Conservation (phyloP, 371 early-diverging fungal species). For the Mucor velutinosus region DNA sequence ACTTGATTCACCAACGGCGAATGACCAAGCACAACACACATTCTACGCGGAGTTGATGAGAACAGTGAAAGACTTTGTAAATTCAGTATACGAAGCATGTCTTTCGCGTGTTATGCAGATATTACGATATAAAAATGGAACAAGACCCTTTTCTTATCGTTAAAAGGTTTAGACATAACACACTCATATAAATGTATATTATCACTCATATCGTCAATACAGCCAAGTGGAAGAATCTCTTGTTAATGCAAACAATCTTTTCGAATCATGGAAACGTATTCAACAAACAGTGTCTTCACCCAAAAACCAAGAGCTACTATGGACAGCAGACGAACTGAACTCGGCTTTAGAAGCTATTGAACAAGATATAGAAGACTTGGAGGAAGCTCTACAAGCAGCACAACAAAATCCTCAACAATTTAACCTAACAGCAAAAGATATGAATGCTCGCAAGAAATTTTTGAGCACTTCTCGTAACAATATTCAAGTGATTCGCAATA, state of each 20-base stretch:
- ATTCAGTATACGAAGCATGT: neutral
- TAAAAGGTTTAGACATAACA: slow-evolving; percentile 14
- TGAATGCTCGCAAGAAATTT: slow-evolving; percentile 51
- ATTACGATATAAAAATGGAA: slow-evolving; percentile 41
- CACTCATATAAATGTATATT: neutral
- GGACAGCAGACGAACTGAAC: slow-evolving; percentile 63
- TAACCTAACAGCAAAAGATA: slow-evolving; percentile 46
- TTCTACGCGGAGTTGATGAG: neutral
- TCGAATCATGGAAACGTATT: slow-evolving; percentile 64
- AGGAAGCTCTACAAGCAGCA: slow-evolving; percentile 58
- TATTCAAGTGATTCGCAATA: slow-evolving; percentile 42
- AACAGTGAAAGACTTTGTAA: neutral
- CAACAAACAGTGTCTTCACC: slow-evolving; percentile 65
- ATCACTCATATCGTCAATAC: neutral
- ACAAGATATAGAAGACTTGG: slow-evolving; percentile 63
- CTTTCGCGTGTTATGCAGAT: slow-evolving; percentile 2
- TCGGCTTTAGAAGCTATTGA: slow-evolving; percentile 50
- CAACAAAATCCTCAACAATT: slow-evolving; percentile 56
- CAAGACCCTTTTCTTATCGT: slow-evolving; percentile 26
- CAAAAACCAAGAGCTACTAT: slow-evolving; percentile 61
- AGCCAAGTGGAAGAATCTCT: slow-evolving; percentile 62
- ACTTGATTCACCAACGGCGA: too few species aligned
- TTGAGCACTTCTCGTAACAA: slow-evolving; percentile 46
- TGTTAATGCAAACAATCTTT: slow-evolving; percentile 50
- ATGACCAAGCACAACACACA: neutral